A percentile compares a stretch with the other conserved stretches of the same genome.
These are phyloP conservation scores for Ilyonectria destructans DNA, from an alignment of 2,329 filamentous ascomycete species.

Conservation along the genomic window DNA sequence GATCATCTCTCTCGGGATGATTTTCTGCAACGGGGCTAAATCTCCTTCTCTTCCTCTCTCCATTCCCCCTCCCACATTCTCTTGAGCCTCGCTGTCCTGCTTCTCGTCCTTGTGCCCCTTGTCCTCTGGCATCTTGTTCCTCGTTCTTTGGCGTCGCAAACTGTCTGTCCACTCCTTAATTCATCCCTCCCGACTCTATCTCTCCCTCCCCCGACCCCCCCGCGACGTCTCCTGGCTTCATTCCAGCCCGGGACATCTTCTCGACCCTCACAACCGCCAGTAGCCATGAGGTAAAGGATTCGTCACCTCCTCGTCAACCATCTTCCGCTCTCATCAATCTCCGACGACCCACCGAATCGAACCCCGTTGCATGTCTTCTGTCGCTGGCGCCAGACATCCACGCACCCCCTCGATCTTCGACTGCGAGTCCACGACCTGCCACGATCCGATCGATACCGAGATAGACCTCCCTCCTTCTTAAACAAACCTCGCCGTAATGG, in stretches of 20 bases:
- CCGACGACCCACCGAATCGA: conserved; percentile 6
- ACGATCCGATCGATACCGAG: conserved; percentile 9
- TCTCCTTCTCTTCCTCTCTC: background rate
- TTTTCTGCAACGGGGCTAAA: conserved; percentile 13
- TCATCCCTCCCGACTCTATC: background rate
- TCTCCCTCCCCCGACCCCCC: too few relatives aligned
- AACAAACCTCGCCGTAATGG: conserved; percentile 37
- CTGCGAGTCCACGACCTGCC: background rate
- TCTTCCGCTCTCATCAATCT: background rate
- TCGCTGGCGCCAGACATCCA: conserved; percentile 33
- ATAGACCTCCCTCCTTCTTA: background rate
- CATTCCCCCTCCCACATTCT: background rate
- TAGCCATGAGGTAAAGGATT: conserved; percentile 5
- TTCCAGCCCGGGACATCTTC: conserved; percentile 8
- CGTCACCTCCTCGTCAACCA: conserved; percentile 1
- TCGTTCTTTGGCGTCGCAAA: conserved; percentile 11
- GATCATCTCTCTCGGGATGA: conserved; percentile 15
- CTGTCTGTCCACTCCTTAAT: conserved; percentile 17
- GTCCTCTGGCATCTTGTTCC: conserved; percentile 7
- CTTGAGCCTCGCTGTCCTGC: background rate
- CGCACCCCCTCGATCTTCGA: conserved; percentile 1
- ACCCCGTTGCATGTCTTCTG: conserved; percentile 24
- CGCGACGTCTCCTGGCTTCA: conserved; percentile 4
- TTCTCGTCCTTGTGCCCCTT: background rate
- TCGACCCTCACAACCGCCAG: background rate